Base-by-base conservation (phyloP, 306 rosid genomes). In the Fagus crenata region DNA sequence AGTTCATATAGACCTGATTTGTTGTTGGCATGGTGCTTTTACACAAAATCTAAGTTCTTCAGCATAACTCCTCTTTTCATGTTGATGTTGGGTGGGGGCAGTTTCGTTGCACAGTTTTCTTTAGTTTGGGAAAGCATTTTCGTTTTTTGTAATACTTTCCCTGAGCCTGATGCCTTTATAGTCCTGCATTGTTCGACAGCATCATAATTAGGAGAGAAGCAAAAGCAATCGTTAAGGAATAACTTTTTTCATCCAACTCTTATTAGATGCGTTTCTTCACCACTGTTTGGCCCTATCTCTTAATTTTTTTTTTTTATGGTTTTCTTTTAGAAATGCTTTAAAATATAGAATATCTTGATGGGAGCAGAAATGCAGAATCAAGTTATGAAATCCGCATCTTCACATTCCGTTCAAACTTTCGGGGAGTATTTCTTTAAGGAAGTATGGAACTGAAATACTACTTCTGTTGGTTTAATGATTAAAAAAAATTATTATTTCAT, bases 211-310 rank as follows among this genome's bases (percentile, higher is more conserved):
- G 6, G 22, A 28, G 65, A n/a, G 43, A 2, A 7, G 46, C 32
- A 33, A 40, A 51, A 72, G 63, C 46, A 37, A 72, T 53, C 28
- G 6, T 54, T 3, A n/a, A 53, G 51, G 64, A 53, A 72, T 72
- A 15, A 72, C 76, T 53, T 72, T 33, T 36, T 18, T 17, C 49
- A 56, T 56, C 70, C 7, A 15, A 17, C 17, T 36, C 49, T 6
- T 36, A 17, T 65, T 5, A 36, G 43, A 64, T 64, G 42, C n/a
- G 18, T 64, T 36, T 64, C 67, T 31, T 31, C 28, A 22, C 28
- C 28, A 22, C 28, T 22, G 7, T 60, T 35, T 35, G 33, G 42
- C n/a, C 7, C 43, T 9, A 46, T 46, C 51, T 46, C 51, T 46
- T 46, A 9, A 46, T 46, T 9, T 46, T 22, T 22, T 22, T 22